phyloP scores from a whole-genome alignment of 495 filamentous ascomycete species.

The Aspergillus olivimuriae region DNA sequence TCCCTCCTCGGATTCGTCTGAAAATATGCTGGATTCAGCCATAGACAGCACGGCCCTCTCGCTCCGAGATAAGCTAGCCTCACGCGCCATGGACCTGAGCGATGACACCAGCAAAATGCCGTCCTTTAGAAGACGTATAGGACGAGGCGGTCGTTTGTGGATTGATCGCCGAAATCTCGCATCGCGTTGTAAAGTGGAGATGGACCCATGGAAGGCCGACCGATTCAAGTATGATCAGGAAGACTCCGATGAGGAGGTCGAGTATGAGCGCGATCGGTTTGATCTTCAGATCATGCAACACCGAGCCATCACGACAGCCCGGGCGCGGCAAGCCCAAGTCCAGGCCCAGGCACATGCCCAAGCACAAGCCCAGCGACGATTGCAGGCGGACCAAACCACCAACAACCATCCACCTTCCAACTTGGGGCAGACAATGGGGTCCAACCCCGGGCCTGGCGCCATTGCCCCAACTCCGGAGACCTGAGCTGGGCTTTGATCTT shows the following conservation, averaged over 20 bases:
- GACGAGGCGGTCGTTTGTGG: conserved; percentile 71
- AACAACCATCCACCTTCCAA: conserved; percentile 19
- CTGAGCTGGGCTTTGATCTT: conserved; percentile 24
- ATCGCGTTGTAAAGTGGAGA: conserved; percentile 45
- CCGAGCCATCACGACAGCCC: conserved; percentile 58
- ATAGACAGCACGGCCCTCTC: conserved; percentile 38
- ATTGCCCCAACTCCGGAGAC: conserved; percentile 27
- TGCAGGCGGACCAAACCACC: conserved; percentile 37
- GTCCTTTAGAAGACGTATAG: conserved; percentile 63
- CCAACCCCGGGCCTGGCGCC: conserved; percentile 28
- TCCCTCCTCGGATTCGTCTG: conserved; percentile 70
- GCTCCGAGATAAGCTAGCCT: conserved; percentile 44
- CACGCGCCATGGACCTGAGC: conserved; percentile 39
- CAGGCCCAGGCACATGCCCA: conserved; percentile 16
- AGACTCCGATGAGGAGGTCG: conserved; percentile 62
- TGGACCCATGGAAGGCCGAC: conserved; percentile 52
- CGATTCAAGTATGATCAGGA: conserved; percentile 77
- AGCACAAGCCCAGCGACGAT: conserved; percentile 24
- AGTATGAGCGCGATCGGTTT: conserved; percentile 65
- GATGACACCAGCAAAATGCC: conserved; percentile 44
- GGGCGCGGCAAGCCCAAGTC: conserved; percentile 38
- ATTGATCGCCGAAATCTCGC: conserved; percentile 63
- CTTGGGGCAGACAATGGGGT: conserved; percentile 25
- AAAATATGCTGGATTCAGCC: conserved; percentile 43
- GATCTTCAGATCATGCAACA: conserved; percentile 66